Base-by-base conservation (phyloP, 208 protist genomes). In the Trypanosoma brucei region DNA sequence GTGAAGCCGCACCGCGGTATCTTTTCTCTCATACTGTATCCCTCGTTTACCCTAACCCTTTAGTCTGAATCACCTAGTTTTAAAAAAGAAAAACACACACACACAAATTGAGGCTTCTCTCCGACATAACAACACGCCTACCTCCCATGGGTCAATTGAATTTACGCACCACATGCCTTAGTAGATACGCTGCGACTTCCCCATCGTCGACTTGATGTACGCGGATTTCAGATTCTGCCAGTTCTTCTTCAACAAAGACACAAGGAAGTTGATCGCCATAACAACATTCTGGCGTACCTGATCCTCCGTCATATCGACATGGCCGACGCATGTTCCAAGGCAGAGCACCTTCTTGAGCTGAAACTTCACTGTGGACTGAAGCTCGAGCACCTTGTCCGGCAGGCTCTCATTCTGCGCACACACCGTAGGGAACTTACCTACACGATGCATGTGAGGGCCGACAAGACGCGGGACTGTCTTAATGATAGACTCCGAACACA, bases 181-280 rank as follows among this genome's bases (percentile, higher is more conserved):
- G 86, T 99, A 99, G 81, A 99, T 92, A 72, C 97, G 93, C 78
- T 97, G 83, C 48, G 97, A 83, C 72, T 89, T 91, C 76, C 98
- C 98, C 98, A 99, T 99, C 48, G 99, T 98, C 52, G 90, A 92
- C 93, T 99, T 99, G 82, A 99, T 96, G 95, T 99, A 95, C 48
- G 99, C 81, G 34, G 88, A 95, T 80, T 98, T 98, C 60, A 99
- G 86, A 89, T 99, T 99, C 91, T 99, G 98, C 99, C 98, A 99
- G 76, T 98, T 97, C 97, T 99, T 99, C 97, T 99, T 99, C 54
- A 99, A 93, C 39, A 99, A 93, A 34, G 98, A 99, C 52, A 99
- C 96, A 38, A 99, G 87, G 88, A 99, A 99, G 95, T 99, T 99
- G 72, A 99, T 78, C 52, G 98, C 79, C 73, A 98, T 86, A 58